Evolutionary conservation across 208 protist genomes (phyloP).

Genomic region (Leishmania mexicana): DNA sequence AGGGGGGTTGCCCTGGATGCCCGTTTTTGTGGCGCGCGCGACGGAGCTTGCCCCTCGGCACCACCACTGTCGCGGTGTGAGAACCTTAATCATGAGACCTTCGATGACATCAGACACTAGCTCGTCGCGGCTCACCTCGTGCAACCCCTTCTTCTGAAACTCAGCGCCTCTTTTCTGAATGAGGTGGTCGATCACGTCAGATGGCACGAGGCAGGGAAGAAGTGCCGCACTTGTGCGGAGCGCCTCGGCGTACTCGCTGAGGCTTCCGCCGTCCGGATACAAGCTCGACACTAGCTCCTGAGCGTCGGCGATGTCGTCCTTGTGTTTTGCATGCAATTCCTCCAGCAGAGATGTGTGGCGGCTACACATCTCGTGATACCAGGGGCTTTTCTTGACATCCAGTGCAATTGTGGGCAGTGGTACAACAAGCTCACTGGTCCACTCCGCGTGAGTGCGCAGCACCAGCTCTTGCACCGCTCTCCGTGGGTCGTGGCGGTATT

Average conservation of each 20-base stretch:
- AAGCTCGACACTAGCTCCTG: constrained; percentile 54
- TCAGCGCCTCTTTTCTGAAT: constrained; percentile 35
- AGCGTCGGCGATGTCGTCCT: constrained; percentile 43
- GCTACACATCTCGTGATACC: constrained; percentile 56
- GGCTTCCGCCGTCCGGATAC: constrained; percentile 69
- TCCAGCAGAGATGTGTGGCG: constrained; percentile 41
- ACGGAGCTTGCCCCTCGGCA: background rate
- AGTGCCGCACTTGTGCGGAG: constrained; percentile 75
- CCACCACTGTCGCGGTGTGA: constrained; percentile 76
- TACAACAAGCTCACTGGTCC: constrained; percentile 1
- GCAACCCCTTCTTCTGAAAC: constrained; percentile 18
- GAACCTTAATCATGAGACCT: constrained; percentile 44
- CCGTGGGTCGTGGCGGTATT: constrained; percentile 16
- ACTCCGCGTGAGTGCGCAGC: constrained; percentile 42
- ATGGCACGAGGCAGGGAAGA: constrained; percentile 57
- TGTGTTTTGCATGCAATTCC: constrained; percentile 24
- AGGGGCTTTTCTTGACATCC: constrained; percentile 35
- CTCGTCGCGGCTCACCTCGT: constrained; percentile 45
- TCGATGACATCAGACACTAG: constrained; percentile 49
- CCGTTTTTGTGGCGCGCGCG: constrained; percentile 34
- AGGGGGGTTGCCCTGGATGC: constrained; percentile 40
- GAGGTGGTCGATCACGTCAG: constrained; percentile 32
- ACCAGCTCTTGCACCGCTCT: constrained; percentile 54
- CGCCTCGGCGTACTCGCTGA: constrained; percentile 69
- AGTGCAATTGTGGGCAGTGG: constrained; percentile 4